phyloP scores from a whole-genome alignment of 2,329 filamentous ascomycete genomes.

The Alternaria gansuensis region DNA sequence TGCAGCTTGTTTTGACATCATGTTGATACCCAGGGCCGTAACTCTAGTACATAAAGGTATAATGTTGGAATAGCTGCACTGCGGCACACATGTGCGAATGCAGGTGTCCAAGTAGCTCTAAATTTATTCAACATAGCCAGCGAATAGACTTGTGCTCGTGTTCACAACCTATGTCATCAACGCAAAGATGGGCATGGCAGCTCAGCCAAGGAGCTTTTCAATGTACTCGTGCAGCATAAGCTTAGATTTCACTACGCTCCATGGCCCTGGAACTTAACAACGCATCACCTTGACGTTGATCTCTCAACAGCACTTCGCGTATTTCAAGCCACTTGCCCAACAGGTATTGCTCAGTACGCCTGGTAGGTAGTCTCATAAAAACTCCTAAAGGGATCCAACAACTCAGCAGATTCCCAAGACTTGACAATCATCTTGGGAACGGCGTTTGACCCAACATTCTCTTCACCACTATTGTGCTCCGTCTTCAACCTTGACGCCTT shows the following conservation, averaged over 20 bases:
- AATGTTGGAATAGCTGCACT: not conserved
- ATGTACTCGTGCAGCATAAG: not conserved
- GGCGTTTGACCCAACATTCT: slow-evolving; percentile 8
- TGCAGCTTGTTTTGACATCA: not conserved
- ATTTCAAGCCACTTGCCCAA: not conserved
- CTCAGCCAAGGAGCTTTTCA: not conserved
- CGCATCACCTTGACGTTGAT: not conserved
- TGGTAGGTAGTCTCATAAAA: not conserved
- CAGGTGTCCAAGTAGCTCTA: not conserved
- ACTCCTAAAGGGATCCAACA: no score
- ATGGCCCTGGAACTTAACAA: not conserved
- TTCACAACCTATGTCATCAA: not conserved
- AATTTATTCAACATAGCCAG: not conserved
- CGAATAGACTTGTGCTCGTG: not conserved
- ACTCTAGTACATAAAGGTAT: not conserved
- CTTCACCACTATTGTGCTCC: slow-evolving; percentile 3
- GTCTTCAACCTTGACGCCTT: slow-evolving; percentile 61
- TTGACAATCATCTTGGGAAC: no score
- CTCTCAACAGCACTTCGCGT: not conserved
- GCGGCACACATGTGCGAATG: not conserved
- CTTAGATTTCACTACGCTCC: not conserved
- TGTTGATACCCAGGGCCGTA: not conserved
- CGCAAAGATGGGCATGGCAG: not conserved
- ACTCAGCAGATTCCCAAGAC: not conserved
- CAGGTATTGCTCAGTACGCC: not conserved